Conservation (phyloP, 2,329 filamentous ascomycete genomes). For the Lecanicillium sp. region DNA sequence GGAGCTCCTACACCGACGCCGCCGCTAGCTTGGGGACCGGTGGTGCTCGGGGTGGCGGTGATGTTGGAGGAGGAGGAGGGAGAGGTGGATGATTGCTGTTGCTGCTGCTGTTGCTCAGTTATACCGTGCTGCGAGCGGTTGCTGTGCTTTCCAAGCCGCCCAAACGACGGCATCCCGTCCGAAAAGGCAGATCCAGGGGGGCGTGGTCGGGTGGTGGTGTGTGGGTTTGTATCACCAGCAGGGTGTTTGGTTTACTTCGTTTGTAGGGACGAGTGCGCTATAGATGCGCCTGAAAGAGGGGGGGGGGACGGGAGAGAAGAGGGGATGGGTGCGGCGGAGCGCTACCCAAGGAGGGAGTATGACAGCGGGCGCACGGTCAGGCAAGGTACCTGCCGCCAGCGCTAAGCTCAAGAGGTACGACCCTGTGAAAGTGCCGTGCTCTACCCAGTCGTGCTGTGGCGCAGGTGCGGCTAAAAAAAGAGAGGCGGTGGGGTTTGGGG, state of each 20-base stretch:
- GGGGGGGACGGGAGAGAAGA: neutral
- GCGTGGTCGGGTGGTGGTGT: neutral
- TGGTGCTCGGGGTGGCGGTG: neutral
- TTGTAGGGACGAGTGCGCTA: too few species aligned
- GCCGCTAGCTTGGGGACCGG: neutral
- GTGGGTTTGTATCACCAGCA: neutral
- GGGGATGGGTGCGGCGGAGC: slow-evolving; percentile 2
- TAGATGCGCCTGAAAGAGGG: too few species aligned
- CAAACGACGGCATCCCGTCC: slow-evolving; percentile 42
- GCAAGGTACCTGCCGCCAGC: too few species aligned
- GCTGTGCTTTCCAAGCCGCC: slow-evolving; percentile 47
- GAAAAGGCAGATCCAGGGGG: neutral
- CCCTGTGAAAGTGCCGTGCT: too few species aligned
- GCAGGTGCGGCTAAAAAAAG: too few species aligned
- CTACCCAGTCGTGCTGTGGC: too few species aligned
- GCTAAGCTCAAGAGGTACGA: too few species aligned
- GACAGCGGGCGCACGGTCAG: too few species aligned
- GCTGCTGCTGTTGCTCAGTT: slow-evolving; percentile 32
- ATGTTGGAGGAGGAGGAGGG: neutral
- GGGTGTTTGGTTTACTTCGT: too few species aligned
- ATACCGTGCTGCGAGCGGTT: slow-evolving; percentile 51
- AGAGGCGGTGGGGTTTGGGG: too few species aligned
- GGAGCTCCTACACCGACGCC: slow-evolving; percentile 2
- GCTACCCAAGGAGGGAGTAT: slow-evolving; percentile 1
- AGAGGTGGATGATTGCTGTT: slow-evolving; percentile 16